Evolutionary conservation across 108 stramenopile species (phyloP).

Genomic region (Cyclotella cryptica): DNA sequence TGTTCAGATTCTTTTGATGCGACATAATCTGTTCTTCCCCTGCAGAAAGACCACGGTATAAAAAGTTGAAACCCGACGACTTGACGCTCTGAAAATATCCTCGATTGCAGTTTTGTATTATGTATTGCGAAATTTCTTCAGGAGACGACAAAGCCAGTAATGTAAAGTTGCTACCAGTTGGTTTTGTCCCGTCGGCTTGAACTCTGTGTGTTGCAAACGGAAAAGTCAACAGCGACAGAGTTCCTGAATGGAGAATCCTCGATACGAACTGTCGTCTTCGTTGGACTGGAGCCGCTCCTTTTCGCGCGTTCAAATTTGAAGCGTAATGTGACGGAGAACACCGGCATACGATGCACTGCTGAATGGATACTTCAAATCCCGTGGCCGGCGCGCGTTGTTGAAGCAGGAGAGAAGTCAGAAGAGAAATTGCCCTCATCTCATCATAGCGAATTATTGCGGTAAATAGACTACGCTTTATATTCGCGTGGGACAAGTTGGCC

Average conservation of each 20-base stretch:
- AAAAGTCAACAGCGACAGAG: too few relatives aligned
- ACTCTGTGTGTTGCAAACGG: neutral
- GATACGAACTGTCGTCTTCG: neutral
- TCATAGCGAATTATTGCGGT: too few relatives aligned
- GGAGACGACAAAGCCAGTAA: neutral
- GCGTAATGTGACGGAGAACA: too few relatives aligned
- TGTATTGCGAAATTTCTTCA: slow-evolving; percentile 34
- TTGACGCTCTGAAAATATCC: slow-evolving; percentile 28
- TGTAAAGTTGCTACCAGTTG: neutral
- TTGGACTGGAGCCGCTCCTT: too few relatives aligned
- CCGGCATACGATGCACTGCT: too few relatives aligned
- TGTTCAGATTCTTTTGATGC: slow-evolving; percentile 9
- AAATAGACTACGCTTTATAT: too few relatives aligned
- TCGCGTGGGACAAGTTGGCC: too few relatives aligned
- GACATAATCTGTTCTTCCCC: slow-evolving; percentile 2
- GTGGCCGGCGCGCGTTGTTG: neutral
- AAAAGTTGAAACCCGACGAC: slow-evolving; percentile 41
- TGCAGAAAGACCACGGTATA: slow-evolving; percentile 47
- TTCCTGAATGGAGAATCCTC: neutral
- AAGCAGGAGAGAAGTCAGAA: neutral
- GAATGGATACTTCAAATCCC: neutral
- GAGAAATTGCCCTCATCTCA: neutral
- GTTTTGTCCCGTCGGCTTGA: neutral
- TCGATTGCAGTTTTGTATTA: slow-evolving; percentile 29
- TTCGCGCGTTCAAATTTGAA: too few relatives aligned